Evolutionary conservation across 2,329 filamentous ascomycete species (phyloP), one percentile per base, ranked within the genome.

Genomic region (Diaporthe australafricana): DNA sequence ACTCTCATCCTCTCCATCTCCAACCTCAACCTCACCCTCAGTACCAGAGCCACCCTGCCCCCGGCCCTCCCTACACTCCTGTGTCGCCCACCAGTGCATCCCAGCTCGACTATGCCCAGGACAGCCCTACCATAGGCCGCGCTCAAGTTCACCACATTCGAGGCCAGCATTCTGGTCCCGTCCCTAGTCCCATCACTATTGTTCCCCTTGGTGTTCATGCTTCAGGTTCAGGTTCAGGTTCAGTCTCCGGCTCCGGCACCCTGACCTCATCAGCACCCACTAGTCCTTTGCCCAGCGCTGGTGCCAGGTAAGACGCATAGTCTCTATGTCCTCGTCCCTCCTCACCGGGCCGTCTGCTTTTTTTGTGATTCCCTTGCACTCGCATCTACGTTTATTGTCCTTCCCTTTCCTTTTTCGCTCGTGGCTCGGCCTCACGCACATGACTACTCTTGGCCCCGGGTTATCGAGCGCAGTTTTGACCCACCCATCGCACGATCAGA

Each of bases 61-160:
- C 27, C 25, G 66, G 66, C 53, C 66, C 66, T 69, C 70, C 72
- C 25, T 70, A 67, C 50, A 67, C 72, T 42, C 72, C 72, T 42
- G 47, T 69, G 27, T 73, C 72, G 48, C 72, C 72, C 47, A 72
- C 57, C 8, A 60, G 42, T 40, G 45, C 52, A 52, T 55, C 70
- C 73, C 76, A 65, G 63, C 72, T 73, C 73, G 72, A 70, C 73
- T 76, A 73, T 71, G 75, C 80, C 75, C 82, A 83, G 76, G 84
- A 87, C 76, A 87, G 84, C 79, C 84, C 85, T 76, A 85, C 84
- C 65, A 84, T 86, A 76, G 84, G 85, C 75, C 80, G 81, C 75
- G 79, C 79, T 65, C 77, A 80, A 67, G 47, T 66, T 50, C 60
- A 65, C 60, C 60, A 65, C 60, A 25, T 65, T 40, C 57, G 52